Evolutionary conservation across 805 yeast species (phyloP), one percentile per base, ranked within the genome.

Genomic region (Kodamaea jinghongensis): DNA sequence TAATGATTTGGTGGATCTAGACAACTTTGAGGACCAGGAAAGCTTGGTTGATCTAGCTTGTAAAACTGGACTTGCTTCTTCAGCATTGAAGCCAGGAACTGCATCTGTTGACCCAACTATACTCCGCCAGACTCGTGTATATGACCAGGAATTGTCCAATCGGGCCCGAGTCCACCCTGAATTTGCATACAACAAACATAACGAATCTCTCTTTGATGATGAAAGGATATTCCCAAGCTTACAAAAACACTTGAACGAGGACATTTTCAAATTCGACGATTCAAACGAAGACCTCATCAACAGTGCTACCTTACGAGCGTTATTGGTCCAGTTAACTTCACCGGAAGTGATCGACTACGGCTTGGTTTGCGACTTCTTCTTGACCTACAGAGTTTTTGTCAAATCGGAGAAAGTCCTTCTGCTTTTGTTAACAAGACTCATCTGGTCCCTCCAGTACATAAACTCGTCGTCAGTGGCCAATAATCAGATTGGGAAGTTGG

Each of bases 281-380:
- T 46, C 48, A 4, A 56, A 59, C 38, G 57, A 62, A 1, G 66
- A 63, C 6, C 41, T 60, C 28, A 53, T 69, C 31, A 64, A 58
- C 46, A 61, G 56, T 38, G 72, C 66, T 25, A 67, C 71, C 2
- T 39, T 68, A n/a, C 56, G 53, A 42, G 74, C 81, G 3, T 58
- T 82, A 13, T 60, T 82, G 7, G 78, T 77, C 6, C 79, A 80
- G 49, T 56, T 83, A 22, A 83, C 96, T 2, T 78, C 86, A 8
- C 90, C 93, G 4, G 76, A 79, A 42, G 63, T 78, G 4, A 75
- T 91, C 12, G 90, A 88, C 58, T 91, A 91, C 58, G 77, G 79
- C 45, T 71, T 84, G 28, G 65, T 90, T 40, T 77, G 90, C 34
- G 97, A 93, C 63, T 89, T 93, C 58, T 86, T 91, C 58, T 71